Evolutionary conservation across 768 basidiomycete genomes (phyloP).

Genomic region (Naganishia friedmannii): DNA sequence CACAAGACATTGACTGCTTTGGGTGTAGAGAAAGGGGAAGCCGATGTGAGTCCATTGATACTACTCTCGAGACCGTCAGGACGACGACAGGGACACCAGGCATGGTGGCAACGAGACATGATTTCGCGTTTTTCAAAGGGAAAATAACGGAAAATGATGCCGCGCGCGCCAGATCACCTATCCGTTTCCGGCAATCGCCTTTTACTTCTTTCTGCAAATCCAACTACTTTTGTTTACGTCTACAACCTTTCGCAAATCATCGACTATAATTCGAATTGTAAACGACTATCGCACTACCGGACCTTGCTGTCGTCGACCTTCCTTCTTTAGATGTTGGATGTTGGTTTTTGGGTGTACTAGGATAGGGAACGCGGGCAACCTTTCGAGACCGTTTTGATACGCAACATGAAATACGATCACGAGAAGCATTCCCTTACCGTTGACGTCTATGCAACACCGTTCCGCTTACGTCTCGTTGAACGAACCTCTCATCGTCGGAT

Average conservation of each 20-base stretch:
- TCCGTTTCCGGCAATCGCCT: slow-evolving; percentile 33
- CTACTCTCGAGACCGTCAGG: slow-evolving; percentile 25
- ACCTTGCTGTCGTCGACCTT: neutral
- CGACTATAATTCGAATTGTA: neutral
- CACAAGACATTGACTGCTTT: slow-evolving; percentile 74
- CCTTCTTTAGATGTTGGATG: slow-evolving; percentile 1
- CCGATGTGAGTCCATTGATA: slow-evolving; percentile 68
- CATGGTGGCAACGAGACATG: slow-evolving; percentile 46
- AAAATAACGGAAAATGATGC: slow-evolving; percentile 37
- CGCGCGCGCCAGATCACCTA: slow-evolving; percentile 29
- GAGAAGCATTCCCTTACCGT: neutral
- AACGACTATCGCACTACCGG: neutral
- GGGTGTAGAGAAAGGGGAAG: slow-evolving; percentile 88
- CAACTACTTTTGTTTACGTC: slow-evolving; percentile 9
- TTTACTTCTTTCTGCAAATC: neutral
- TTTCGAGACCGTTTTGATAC: slow-evolving; percentile 17
- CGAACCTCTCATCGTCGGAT: neutral
- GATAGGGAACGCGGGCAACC: slow-evolving; percentile 20
- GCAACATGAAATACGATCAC: slow-evolving; percentile 23
- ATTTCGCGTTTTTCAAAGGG: slow-evolving; percentile 46
- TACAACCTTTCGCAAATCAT: slow-evolving; percentile 23
- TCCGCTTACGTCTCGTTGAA: slow-evolving; percentile 16
- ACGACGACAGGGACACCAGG: slow-evolving; percentile 27
- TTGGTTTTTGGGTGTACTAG: slow-evolving; percentile 18
- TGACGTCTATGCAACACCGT: slow-evolving; percentile 6